phyloP scores from a whole-genome alignment of 345 rosid genomes.

The Diplotaxis tenuifolia region DNA sequence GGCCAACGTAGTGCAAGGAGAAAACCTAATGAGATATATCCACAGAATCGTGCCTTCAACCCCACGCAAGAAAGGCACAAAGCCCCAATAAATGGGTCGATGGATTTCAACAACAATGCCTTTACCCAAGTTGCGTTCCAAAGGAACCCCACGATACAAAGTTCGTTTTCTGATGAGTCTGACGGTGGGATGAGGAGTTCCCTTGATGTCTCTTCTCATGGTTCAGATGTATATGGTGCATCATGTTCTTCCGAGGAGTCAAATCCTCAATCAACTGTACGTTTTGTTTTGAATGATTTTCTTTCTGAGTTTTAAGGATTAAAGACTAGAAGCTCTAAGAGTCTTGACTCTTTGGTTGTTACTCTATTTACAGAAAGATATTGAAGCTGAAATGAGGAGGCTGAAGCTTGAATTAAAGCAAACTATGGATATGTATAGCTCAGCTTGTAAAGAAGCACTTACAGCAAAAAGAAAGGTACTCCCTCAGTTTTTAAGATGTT shows the following conservation, averaged over 20 bases:
- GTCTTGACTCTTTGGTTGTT: not conserved
- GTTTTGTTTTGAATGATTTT: slow-evolving; percentile 2
- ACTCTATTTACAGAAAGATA: slow-evolving; percentile 45
- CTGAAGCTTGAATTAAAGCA: slow-evolving; percentile 76
- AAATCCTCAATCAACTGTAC: slow-evolving; percentile 37
- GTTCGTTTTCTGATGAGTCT: slow-evolving; percentile 24
- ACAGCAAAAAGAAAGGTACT: slow-evolving; percentile 50
- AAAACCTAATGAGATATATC: slow-evolving; percentile 7
- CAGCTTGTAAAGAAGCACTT: slow-evolving; percentile 88
- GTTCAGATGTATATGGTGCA: slow-evolving; percentile 32
- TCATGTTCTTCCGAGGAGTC: slow-evolving; percentile 33
- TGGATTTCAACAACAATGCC: slow-evolving; percentile 22
- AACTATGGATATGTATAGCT: slow-evolving; percentile 82
- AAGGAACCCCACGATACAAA: slow-evolving; percentile 18
- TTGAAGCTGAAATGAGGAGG: slow-evolving; percentile 84
- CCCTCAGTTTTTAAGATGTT: not conserved
- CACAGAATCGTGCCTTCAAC: not conserved
- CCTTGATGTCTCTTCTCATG: slow-evolving; percentile 19
- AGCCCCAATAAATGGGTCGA: not conserved
- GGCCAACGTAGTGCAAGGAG: slow-evolving; percentile 14
- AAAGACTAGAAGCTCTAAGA: not conserved
- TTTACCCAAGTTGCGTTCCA: slow-evolving; percentile 21
- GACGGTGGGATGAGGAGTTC: slow-evolving; percentile 15
- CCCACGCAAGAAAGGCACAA: not conserved
- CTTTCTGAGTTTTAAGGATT: not conserved